Base-by-base conservation (phyloP, 495 filamentous ascomycete species). In the Penicillium angulare region DNA sequence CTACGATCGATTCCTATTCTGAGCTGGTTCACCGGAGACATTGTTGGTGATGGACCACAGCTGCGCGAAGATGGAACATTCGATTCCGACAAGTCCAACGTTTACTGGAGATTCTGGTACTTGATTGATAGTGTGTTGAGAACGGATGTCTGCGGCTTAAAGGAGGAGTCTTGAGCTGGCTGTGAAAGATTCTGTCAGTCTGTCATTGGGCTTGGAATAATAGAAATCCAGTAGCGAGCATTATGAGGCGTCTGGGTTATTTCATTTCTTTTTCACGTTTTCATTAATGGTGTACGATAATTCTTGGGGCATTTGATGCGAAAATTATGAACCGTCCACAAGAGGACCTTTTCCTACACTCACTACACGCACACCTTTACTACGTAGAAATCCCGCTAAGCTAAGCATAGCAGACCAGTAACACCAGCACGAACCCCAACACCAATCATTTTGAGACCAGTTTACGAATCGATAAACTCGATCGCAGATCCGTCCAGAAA, bases 1-100 rank as follows among this genome's bases (percentile, higher is more conserved):
- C 62, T 86, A 26, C 75, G 74, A 31, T 77, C 79, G 21, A 80
- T 89, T 27, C 84, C 86, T 0, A 69, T 87, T 40, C 59, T 87
- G 43, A 79, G 74, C 48, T 87, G 85, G 80, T 86, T 91, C 54
- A 85, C 80, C 4, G 82, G 86, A 22, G 87, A 89, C 51, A 82
- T 93, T 49, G 92, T 95, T 47, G 90, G 90, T 3, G 84, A 84
- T 53, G 80, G 84, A 44, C 83, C 92, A 17, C 87, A 88, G 32
- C 77, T 88, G 34, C 83, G 75, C 27, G 89, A 91, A n/a, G 73
- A 83, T 40, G 90, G 89, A n/a, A 79, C 81, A 2, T 91, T 95
- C 52, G 90, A 96, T 57, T 86, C 80, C 68, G 79, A 76, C 31
- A 80, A 75, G 51, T 90, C 90, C 3, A 88, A 83, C 50, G 63